Base-by-base conservation (phyloP, 2,329 filamentous ascomycete species). In the Phyllosticta citrichinensis region DNA sequence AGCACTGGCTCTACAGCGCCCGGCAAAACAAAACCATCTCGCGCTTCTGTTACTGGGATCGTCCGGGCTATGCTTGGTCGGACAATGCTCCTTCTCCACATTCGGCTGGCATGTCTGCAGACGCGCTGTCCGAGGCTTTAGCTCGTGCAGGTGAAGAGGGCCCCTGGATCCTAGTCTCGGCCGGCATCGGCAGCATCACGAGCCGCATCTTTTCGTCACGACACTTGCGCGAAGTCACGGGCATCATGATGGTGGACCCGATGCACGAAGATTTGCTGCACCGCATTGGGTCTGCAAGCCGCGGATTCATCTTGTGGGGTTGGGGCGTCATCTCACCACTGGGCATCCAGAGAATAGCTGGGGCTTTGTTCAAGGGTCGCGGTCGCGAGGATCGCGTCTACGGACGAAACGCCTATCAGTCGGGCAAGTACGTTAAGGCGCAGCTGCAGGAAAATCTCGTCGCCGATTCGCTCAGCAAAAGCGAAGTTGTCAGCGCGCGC, bases 71-170 rank as follows among this genome's bases (percentile, higher is more conserved):
- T 61, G 93, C 83, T 6, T 96, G 91, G 86, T 84, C 85, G 55
- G 94, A 99, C 74, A 93, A 94, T 60, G 91, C 93, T 0, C 94
- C 94, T 1, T 97, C 92, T 5, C 94, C 94, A 0, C 87, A 96
- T 67, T 96, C 90, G 5, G 93, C 91, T 4, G 91, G 92, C 52
- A 96, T 97, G 83, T 87, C 89, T n/a, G 87, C 89, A 5, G 91
- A 96, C 69, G 90, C 87, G 0, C 79, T 97, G 25, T 92, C 90
- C 52, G 92, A 97, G 76, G 90, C 91, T 2, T 81, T 99, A 5
- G 86, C 87, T 1, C 80, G 84, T 51, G 85, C 88, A 3, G 91
- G 87, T 25, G 94, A 97, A 75, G 80, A 85, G 55, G 92, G 93
- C 0, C 93, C 94, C 0, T 99, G 89, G 88, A 81, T 99, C 27